phyloP scores from a whole-genome alignment of 768 basidiomycete genomes.

The Ramaria sp. region DNA sequence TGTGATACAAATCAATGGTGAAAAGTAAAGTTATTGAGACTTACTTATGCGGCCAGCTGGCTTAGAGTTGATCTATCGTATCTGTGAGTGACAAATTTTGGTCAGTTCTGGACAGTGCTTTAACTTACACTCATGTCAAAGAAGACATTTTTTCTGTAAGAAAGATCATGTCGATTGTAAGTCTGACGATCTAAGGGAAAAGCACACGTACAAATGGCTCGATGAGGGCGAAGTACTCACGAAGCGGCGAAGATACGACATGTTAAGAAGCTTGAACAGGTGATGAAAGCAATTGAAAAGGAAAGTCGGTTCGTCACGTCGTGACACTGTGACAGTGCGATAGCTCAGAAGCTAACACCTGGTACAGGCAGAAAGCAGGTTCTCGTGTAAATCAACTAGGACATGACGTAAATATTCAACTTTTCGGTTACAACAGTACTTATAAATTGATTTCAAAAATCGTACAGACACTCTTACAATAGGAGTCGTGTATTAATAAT shows the following conservation, averaged over 20 bases:
- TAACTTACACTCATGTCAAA: constrained; percentile 4
- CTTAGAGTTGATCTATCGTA: constrained; percentile 34
- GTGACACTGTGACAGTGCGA: no score
- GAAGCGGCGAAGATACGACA: constrained; percentile 7
- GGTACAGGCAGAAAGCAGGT: no score
- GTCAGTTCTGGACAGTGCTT: not conserved
- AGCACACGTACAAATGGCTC: not conserved
- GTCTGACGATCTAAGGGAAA: not conserved
- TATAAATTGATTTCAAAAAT: no score
- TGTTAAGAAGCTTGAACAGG: not conserved
- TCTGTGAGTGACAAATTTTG: not conserved
- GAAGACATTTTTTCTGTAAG: constrained; percentile 4
- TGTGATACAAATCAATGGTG: not conserved
- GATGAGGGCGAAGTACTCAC: not conserved
- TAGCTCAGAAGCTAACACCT: no score
- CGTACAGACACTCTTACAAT: no score
- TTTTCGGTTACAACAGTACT: no score
- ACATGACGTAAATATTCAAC: no score
- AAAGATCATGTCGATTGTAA: not conserved
- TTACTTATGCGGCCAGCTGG: constrained; percentile 50
- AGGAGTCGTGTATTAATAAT: no score
- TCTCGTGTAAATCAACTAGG: no score
- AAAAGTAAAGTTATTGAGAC: not conserved
- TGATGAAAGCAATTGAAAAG: no score
- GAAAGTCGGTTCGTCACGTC: no score